Evolutionary conservation across 495 filamentous ascomycete species (phyloP).

Genomic region (Trichoderma orchidacearum): DNA sequence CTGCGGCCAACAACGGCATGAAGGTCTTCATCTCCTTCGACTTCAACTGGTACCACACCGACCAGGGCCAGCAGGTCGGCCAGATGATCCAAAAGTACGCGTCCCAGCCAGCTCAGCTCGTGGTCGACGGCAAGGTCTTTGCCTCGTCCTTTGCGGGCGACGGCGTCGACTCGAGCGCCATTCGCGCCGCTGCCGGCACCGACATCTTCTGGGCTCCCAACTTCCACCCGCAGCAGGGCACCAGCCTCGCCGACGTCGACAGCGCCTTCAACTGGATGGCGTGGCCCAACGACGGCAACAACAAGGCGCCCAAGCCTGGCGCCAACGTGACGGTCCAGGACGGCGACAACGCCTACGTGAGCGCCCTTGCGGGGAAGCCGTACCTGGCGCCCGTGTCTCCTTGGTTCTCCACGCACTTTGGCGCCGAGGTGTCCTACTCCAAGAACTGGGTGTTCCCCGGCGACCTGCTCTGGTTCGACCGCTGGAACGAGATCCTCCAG

Average conservation of each 20-base stretch:
- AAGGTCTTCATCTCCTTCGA: slow-evolving; percentile 51
- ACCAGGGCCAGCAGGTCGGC: slow-evolving; percentile 28
- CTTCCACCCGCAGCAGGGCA: slow-evolving; percentile 26
- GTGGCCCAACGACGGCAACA: slow-evolving; percentile 41
- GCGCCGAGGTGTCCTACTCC: slow-evolving; percentile 22
- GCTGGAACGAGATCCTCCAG: slow-evolving; percentile 43
- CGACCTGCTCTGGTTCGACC: slow-evolving; percentile 42
- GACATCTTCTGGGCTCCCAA: slow-evolving; percentile 43
- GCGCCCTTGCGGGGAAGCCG: slow-evolving; percentile 33
- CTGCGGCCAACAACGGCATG: slow-evolving; percentile 41
- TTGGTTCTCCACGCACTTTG: slow-evolving; percentile 49
- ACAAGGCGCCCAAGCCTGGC: slow-evolving; percentile 34
- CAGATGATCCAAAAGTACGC: slow-evolving; percentile 34
- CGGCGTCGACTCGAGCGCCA: slow-evolving; percentile 28
- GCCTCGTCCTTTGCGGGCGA: slow-evolving; percentile 43
- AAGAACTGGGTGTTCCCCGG: slow-evolving; percentile 51
- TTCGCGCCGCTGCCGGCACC: slow-evolving; percentile 29
- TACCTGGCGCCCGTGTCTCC: slow-evolving; percentile 34
- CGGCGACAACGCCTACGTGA: slow-evolving; percentile 33
- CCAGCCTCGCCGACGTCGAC: slow-evolving; percentile 27
- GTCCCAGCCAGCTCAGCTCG: slow-evolving; percentile 34
- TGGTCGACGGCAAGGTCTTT: slow-evolving; percentile 40
- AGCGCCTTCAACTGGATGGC: slow-evolving; percentile 44
- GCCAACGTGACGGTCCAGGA: slow-evolving; percentile 31
- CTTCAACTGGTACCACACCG: slow-evolving; percentile 38